Conservation (phyloP, 78 protist species). For the slime mould (Dictyostelium discoideum) region dicty_2.7 NC_007088.5:508001-508500, state of each 20-base stretch:
- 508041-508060: slow-evolving; percentile 12
- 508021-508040: slow-evolving; percentile 72
- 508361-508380: slow-evolving; percentile 24
- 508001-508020: slow-evolving; percentile 86
- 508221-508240: neutral
- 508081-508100: slow-evolving; percentile 27
- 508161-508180: neutral
- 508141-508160: no score
- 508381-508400: neutral
- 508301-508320: slow-evolving; percentile 10
- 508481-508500: slow-evolving; percentile 65
- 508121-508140: no score
- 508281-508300: neutral
- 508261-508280: slow-evolving; percentile 38
- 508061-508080: slow-evolving; percentile 2
- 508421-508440: slow-evolving; percentile 19
- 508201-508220: neutral
- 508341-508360: slow-evolving; percentile 19
- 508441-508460: neutral
- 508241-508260: slow-evolving; percentile 52
- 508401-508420: slow-evolving; percentile 6
- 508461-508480: neutral
- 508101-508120: neutral
- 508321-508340: slow-evolving; percentile 27
- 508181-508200: neutral